Evolutionary conservation across 768 basidiomycete genomes (phyloP).

Genomic region (Kockovaella imperatae): DNA sequence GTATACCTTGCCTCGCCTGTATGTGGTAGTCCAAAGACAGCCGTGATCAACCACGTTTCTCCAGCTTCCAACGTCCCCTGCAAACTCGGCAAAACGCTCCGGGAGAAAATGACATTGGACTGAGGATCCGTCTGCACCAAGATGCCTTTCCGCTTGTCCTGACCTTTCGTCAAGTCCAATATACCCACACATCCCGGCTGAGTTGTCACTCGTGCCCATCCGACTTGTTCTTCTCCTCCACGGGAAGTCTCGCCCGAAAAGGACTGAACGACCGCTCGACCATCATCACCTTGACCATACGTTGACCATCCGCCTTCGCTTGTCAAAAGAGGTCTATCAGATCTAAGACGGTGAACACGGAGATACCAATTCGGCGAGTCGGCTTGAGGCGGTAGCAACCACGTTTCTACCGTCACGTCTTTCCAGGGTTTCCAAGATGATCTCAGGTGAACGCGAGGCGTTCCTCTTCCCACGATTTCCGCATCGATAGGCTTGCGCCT

Average conservation of each 20-base stretch:
- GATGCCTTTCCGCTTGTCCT: slow-evolving; percentile 40
- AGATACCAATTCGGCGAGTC: slow-evolving; percentile 62
- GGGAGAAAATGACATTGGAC: slow-evolving; percentile 60
- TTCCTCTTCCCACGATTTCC: slow-evolving; percentile 46
- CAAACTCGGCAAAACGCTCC: slow-evolving; percentile 63
- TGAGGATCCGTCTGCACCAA: slow-evolving; percentile 65
- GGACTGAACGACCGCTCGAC: slow-evolving; percentile 54
- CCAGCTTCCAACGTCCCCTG: slow-evolving; percentile 50
- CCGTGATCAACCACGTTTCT: slow-evolving; percentile 58
- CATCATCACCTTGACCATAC: slow-evolving; percentile 59
- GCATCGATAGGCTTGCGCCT: slow-evolving; percentile 60
- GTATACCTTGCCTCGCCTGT: slow-evolving; percentile 14
- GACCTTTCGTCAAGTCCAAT: slow-evolving; percentile 48
- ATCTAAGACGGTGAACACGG: slow-evolving; percentile 56
- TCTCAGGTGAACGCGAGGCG: slow-evolving; percentile 50
- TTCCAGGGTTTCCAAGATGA: slow-evolving; percentile 70
- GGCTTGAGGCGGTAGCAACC: slow-evolving; percentile 59
- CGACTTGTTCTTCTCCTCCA: slow-evolving; percentile 50
- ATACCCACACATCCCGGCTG: slow-evolving; percentile 60
- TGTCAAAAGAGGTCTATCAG: slow-evolving; percentile 50
- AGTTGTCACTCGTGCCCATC: slow-evolving; percentile 53
- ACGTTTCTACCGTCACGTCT: slow-evolving; percentile 66
- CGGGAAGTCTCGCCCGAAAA: slow-evolving; percentile 49
- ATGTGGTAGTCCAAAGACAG: slow-evolving; percentile 56
- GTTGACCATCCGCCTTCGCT: slow-evolving; percentile 68